Conservation (phyloP, 2,329 filamentous ascomycete species). For the Paecilomyces sp. region DNA sequence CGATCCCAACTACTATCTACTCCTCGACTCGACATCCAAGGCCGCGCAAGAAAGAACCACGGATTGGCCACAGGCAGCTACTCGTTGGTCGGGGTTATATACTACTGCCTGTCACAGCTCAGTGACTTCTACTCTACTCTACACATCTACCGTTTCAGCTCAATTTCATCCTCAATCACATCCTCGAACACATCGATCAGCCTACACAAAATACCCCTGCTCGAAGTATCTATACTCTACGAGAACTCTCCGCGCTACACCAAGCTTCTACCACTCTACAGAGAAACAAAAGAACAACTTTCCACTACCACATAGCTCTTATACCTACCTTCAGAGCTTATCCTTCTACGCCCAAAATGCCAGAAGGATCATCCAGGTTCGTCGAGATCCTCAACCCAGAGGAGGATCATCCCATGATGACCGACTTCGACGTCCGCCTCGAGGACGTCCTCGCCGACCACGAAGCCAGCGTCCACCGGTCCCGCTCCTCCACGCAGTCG, state of each 20-base stretch:
- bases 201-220: neutral
- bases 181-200: neutral
- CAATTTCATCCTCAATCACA: neutral
- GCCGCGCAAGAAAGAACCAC: neutral
- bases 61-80: neutral
- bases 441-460: slow-evolving; percentile 37
- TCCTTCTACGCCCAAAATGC: slow-evolving; percentile 12
- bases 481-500: slow-evolving; percentile 28
- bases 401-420: slow-evolving; percentile 24
- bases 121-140: neutral
- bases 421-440: slow-evolving; percentile 34
- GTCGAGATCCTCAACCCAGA: slow-evolving; percentile 37
- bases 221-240: neutral
- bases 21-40: neutral
- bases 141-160: neutral
- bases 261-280: neutral
- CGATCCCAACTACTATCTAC: neutral
- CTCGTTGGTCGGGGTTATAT: neutral
- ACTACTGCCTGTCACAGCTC: neutral
- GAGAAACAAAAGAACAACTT: neutral
- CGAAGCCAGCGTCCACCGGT: slow-evolving; percentile 27
- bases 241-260: neutral
- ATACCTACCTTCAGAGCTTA: neutral
- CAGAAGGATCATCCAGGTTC: slow-evolving; percentile 34
- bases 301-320: neutral